Conservation (phyloP, 2,329 filamentous ascomycete species). For the Epichloe uncinata region DNA sequence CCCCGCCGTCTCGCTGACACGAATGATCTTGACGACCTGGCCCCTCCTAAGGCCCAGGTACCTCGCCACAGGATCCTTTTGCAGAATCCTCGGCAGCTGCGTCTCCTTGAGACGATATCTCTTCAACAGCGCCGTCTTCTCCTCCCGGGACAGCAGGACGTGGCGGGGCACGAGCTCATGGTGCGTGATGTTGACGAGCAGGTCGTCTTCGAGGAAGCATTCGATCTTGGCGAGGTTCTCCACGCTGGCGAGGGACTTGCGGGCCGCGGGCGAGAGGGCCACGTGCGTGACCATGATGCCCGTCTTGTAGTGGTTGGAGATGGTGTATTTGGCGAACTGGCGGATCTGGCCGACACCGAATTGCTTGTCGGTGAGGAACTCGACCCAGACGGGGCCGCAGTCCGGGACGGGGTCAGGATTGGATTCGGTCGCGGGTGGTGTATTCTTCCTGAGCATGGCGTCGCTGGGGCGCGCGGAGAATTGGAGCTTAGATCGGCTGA, state of each 20-base stretch:
- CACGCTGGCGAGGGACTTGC: conserved; percentile 72
- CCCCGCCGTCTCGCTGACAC: conserved; percentile 88
- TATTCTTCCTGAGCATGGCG: conserved; percentile 75
- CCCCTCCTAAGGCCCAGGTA: conserved; percentile 84
- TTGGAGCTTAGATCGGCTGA: conserved; percentile 67
- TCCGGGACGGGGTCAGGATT: conserved; percentile 60
- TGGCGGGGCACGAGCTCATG: conserved; percentile 95
- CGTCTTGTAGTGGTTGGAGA: conserved; percentile 68
- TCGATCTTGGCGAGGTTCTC: conserved; percentile 71
- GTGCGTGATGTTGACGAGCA: conserved; percentile 95
- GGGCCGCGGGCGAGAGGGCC: conserved; percentile 70
- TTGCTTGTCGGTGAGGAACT: conserved; percentile 69
- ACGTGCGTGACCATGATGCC: conserved; percentile 83
- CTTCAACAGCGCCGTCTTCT: conserved; percentile 75
- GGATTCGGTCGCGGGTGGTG: conserved; percentile 51
- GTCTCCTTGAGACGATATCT: conserved; percentile 95
- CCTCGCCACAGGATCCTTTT: conserved; percentile 81
- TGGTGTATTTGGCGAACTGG: conserved; percentile 71
- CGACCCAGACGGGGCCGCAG: conserved; percentile 82
- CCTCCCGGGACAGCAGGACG: conserved; percentile 75
- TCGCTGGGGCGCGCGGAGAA: conserved; percentile 79
- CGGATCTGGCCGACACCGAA: conserved; percentile 91
- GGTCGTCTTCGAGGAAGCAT: conserved; percentile 88
- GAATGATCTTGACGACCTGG: conserved; percentile 96
- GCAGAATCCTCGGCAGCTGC: conserved; percentile 83